Conservation (phyloP, 306 rosid genomes). For the Quercus ilex region DNA sequence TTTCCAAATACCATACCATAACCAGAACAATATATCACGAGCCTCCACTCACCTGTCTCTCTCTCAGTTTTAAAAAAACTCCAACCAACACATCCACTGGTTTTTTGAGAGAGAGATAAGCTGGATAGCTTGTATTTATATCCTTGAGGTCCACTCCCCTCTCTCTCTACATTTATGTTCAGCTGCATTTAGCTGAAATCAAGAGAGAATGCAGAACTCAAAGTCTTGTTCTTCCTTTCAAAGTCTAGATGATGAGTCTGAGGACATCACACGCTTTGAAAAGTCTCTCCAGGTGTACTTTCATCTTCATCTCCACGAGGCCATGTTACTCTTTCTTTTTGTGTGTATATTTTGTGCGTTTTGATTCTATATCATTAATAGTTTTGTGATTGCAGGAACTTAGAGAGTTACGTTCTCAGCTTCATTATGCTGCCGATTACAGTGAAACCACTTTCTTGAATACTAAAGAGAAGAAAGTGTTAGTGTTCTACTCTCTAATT, state of each 20-base stretch:
- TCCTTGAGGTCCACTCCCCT: conserved; percentile 2
- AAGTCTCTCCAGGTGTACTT: conserved; percentile 66
- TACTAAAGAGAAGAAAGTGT: conserved; percentile 61
- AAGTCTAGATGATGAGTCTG: conserved; percentile 38
- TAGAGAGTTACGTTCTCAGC: conserved; percentile 68
- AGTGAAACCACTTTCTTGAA: conserved; percentile 73
- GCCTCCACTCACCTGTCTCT: conserved; percentile 20
- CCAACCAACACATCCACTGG: not conserved
- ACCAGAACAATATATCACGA: conserved; percentile 16
- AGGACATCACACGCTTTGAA: conserved; percentile 41
- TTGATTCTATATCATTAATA: not conserved
- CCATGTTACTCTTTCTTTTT: not conserved
- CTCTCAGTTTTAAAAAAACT: conserved; percentile 2
- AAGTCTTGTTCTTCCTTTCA: conserved; percentile 31
- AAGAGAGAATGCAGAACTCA: conserved; percentile 38
- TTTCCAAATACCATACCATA: not conserved
- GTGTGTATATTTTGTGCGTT: not conserved
- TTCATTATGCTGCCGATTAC: conserved; percentile 86
- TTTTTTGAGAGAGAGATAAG: conserved; percentile 17
- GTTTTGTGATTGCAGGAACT: conserved; percentile 50
- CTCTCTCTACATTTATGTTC: conserved; percentile 8
- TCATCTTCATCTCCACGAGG: not conserved
- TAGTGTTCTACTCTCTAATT: conserved; percentile 27
- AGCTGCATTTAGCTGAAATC: not conserved
- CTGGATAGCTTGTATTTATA: conserved; percentile 1